Evolutionary conservation across 75 land plant genomes (phyloP), one percentile per base, ranked within the genome.

Genomic region (Selaginella tamariscina): DNA sequence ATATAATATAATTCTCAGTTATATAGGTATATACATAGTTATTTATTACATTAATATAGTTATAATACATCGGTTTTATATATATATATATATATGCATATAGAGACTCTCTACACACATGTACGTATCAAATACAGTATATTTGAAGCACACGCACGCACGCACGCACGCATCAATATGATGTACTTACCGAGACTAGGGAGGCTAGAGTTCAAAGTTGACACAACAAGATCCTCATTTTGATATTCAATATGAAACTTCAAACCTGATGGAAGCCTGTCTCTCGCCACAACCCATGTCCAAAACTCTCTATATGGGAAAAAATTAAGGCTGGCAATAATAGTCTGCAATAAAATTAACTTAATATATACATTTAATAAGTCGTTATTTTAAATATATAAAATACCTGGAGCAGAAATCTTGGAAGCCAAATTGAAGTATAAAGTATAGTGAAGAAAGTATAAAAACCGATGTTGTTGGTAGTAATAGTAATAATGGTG

Each of bases 391-490:
- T n/a, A n/a, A n/a, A n/a, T n/a, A n/a, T n/a, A n/a, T n/a, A n/a
- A n/a, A n/a, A n/a, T n/a, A n/a, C n/a, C n/a, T n/a, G n/a, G n/a
- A n/a, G n/a, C n/a, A 81, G 27, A 8, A 89, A 63, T 27, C 82
- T 76, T 28, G 78, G 55, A 30, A 80, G 55, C 56, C 73, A 76
- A 59, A 85, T 71, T 23, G 75, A 63, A 22, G 84, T 66, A 15
- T 76, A 77, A 68, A 90, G 44, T 54, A 87, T 82, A 55, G 89
- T 79, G 72, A 95, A 95, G 71, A 87, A 90, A 30, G 86, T 82
- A 74, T 95, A 90, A 68, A 95, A 95, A 87, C 88, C 32, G 99
- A 87, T 30, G 99, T 95, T 29, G 99, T 95, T 29, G 99, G 99
- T 39, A 95, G 72, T 30, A 95, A 81, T 49, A 95, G 82, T 15